These are phyloP conservation scores for Microstegium vimineum DNA, from an alignment of 176 grass and related monocot genomes.

Conservation along the genomic window DNA sequence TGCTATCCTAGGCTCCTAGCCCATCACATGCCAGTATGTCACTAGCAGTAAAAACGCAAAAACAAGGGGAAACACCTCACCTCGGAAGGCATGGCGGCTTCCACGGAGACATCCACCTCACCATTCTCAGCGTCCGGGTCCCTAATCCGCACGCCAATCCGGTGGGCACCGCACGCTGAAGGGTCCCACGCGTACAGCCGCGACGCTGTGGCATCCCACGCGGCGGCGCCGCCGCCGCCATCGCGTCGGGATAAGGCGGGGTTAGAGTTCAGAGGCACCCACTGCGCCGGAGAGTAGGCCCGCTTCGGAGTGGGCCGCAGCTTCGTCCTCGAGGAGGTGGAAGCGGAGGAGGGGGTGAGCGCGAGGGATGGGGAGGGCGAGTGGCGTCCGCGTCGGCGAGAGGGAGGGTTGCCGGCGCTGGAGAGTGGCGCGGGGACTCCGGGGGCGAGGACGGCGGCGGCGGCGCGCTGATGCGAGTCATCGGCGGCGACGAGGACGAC, in stretches of 20 bases:
- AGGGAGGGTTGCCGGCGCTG: background rate
- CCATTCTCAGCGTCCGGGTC: slow-evolving; percentile 43
- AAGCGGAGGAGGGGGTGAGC: slow-evolving; percentile 37
- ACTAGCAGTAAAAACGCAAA: slow-evolving; percentile 1
- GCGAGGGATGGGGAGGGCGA: slow-evolving; percentile 49
- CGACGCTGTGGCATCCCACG: slow-evolving; percentile 69
- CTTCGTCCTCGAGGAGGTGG: slow-evolving; percentile 36
- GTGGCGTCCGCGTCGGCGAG: slow-evolving; percentile 28
- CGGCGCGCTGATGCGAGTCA: slow-evolving; percentile 67
- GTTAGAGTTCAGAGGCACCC: slow-evolving; percentile 42
- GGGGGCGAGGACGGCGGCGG: slow-evolving; percentile 60
- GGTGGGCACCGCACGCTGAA: slow-evolving; percentile 37
- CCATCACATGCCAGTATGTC: background rate
- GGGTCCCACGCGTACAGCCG: slow-evolving; percentile 81
- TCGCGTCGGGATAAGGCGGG: slow-evolving; percentile 21
- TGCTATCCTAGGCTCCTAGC: slow-evolving; percentile 3
- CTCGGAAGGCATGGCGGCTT: slow-evolving; percentile 81
- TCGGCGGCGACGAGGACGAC: slow-evolving; percentile 33
- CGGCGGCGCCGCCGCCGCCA: slow-evolving; percentile 17
- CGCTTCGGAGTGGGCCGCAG: slow-evolving; percentile 40
- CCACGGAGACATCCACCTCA: slow-evolving; percentile 44
- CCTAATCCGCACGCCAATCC: slow-evolving; percentile 59
- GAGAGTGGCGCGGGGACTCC: slow-evolving; percentile 36
- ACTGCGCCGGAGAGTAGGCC: slow-evolving; percentile 44
- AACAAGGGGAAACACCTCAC: slow-evolving; percentile 20